These are phyloP conservation scores for Yarrowia sp. DNA, from an alignment of 805 yeast species.

Conservation along the genomic window DNA sequence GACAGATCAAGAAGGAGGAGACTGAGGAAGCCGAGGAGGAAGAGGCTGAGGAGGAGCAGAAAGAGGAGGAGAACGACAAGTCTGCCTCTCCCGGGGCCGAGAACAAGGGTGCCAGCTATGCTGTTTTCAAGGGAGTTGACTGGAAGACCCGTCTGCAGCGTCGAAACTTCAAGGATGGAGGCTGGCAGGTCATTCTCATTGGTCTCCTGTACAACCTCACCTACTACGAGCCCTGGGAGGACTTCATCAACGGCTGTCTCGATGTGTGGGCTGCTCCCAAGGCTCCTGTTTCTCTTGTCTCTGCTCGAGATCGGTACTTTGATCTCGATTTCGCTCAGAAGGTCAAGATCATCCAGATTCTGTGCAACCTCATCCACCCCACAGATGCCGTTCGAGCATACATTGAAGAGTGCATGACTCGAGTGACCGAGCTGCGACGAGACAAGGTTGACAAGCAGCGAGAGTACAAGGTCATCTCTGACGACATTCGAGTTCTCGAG, in stretches of 20 bases:
- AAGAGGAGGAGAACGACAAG: constrained; percentile 30
- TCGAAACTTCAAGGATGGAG: constrained; percentile 76
- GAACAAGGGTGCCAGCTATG: constrained; percentile 34
- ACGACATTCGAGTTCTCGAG: constrained; percentile 44
- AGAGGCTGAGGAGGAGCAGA: constrained; percentile 34
- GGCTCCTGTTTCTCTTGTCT: constrained; percentile 47
- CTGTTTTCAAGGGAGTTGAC: constrained; percentile 32
- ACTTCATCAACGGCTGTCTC: constrained; percentile 51
- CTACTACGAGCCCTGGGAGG: constrained; percentile 53
- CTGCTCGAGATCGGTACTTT: constrained; percentile 57
- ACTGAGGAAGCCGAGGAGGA: constrained; percentile 35
- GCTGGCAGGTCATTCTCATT: constrained; percentile 75
- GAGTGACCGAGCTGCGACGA: constrained; percentile 58
- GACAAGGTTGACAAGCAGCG: constrained; percentile 63
- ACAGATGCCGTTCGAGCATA: constrained; percentile 58
- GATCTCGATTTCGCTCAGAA: constrained; percentile 53
- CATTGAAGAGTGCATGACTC: constrained; percentile 68
- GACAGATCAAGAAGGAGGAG: constrained; percentile 10
- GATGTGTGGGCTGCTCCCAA: constrained; percentile 55
- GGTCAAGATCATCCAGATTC: constrained; percentile 55
- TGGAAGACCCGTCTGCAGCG: constrained; percentile 80
- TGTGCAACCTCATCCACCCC: constrained; percentile 60
- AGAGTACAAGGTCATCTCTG: constrained; percentile 55
- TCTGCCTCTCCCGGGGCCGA: constrained; percentile 33
- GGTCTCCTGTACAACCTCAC: constrained; percentile 67